These are phyloP conservation scores for Hypsizygus marmoreus DNA, from an alignment of 768 basidiomycete genomes.

Conservation along the genomic window DNA sequence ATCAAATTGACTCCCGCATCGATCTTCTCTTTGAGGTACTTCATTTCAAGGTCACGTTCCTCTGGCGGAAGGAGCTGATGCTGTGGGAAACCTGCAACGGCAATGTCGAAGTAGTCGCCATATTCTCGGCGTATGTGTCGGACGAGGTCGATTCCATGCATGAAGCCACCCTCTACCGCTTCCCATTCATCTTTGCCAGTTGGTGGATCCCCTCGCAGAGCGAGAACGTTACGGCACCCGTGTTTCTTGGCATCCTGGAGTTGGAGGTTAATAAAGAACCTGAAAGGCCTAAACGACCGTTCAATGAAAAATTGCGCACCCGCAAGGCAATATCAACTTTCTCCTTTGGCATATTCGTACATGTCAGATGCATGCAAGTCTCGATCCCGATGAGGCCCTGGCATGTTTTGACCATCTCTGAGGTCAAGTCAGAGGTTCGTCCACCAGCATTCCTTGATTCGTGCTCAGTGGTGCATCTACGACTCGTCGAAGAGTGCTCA, in stretches of 20 bases:
- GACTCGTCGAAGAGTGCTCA: slow-evolving; percentile 26
- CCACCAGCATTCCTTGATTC: slow-evolving; percentile 89
- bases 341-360: slow-evolving; percentile 97
- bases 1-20: slow-evolving; percentile 91
- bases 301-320: slow-evolving; percentile 57
- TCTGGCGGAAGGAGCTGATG: slow-evolving; percentile 71
- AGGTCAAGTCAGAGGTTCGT: slow-evolving; percentile 90
- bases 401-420: slow-evolving; percentile 93
- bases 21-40: slow-evolving; percentile 86
- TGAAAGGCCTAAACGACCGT: slow-evolving; percentile 6
- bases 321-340: slow-evolving; percentile 90
- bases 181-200: slow-evolving; percentile 90
- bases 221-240: slow-evolving; percentile 92
- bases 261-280: slow-evolving; percentile 8
- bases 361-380: slow-evolving; percentile 98
- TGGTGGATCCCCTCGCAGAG: slow-evolving; percentile 91
- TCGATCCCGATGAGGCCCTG: slow-evolving; percentile 92
- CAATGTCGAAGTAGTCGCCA: slow-evolving; percentile 94
- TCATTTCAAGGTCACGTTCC: slow-evolving; percentile 76
- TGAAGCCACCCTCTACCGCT: slow-evolving; percentile 87
- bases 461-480: slow-evolving; percentile 3
- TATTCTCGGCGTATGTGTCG: slow-evolving; percentile 80
- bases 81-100: slow-evolving; percentile 92
- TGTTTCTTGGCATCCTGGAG: slow-evolving; percentile 82
- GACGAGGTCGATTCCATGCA: slow-evolving; percentile 91